A percentile compares a stretch with the other conserved stretches of the same genome.
These are phyloP conservation scores for Wickerhamomyces rabaulensis DNA, from an alignment of 805 yeast genomes.

Conservation along the genomic window DNA sequence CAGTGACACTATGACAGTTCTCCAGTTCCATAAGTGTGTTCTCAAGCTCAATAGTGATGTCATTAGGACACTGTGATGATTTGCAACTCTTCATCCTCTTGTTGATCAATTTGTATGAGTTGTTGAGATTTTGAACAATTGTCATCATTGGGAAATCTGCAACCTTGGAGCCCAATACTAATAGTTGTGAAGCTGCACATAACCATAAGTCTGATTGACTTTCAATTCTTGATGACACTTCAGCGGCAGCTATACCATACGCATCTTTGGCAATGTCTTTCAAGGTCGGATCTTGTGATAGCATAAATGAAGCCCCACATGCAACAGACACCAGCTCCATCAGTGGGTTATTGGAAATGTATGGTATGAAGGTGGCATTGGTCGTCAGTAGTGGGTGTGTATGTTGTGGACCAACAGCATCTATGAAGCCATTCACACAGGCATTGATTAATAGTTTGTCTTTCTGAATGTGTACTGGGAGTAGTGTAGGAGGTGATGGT, in stretches of 20 bases:
- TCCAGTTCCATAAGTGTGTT: not conserved
- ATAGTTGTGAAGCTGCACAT: conserved; percentile 7
- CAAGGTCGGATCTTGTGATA: conserved; percentile 27
- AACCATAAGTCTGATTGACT: conserved; percentile 4
- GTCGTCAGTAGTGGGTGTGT: conserved; percentile 37
- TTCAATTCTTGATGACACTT: not conserved
- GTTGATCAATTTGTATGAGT: conserved; percentile 32
- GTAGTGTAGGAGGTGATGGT: not conserved
- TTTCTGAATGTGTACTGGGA: conserved; percentile 3
- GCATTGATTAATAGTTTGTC: conserved; percentile 12
- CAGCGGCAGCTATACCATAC: conserved; percentile 22
- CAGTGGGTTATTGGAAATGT: conserved; percentile 20
- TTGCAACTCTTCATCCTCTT: conserved; percentile 13
- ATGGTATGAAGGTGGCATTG: conserved; percentile 34
- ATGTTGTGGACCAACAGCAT: conserved; percentile 36
- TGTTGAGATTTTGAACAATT: conserved; percentile 25
- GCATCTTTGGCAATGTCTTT: conserved; percentile 18
- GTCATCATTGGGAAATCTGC: conserved; percentile 11
- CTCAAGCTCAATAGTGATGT: not conserved
- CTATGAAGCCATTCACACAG: conserved; percentile 36
- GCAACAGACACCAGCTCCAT: conserved; percentile 32
- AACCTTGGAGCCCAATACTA: conserved; percentile 33
- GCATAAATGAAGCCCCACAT: conserved; percentile 37
- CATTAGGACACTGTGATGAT: not conserved
- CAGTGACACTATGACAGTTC: not conserved